Conservation (phyloP, 345 rosid genomes). For the Orychophragmus violaceus region DNA sequence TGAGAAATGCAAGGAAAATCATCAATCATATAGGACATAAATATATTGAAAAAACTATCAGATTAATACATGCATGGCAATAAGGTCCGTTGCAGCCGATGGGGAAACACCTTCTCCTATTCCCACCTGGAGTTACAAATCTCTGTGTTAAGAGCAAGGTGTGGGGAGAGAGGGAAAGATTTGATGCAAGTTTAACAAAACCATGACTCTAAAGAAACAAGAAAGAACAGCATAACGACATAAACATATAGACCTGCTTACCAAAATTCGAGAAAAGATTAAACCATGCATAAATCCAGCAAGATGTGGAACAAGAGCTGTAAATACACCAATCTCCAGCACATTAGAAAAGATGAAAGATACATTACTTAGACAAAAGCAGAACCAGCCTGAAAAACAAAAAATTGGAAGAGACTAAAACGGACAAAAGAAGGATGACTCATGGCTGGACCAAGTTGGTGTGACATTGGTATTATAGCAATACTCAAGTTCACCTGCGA, state of each 20-base stretch:
- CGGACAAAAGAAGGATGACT: conserved; percentile 94
- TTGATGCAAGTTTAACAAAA: not conserved
- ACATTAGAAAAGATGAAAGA: conserved; percentile 27
- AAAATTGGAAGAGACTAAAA: no score
- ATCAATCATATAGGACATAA: no score
- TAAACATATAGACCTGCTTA: conserved; percentile 20
- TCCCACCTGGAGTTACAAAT: conserved; percentile 68
- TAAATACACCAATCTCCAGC: conserved; percentile 79
- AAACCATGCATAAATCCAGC: conserved; percentile 95
- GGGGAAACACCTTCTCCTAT: conserved; percentile 99
- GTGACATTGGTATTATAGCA: conserved; percentile 97
- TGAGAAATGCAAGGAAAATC: no score
- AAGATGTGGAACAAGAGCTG: conserved; percentile 68
- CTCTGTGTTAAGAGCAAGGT: conserved; percentile 28
- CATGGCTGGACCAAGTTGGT: conserved; percentile 76
- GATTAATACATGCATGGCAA: conserved; percentile 75
- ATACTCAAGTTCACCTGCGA: conserved; percentile 85
- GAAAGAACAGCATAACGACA: not conserved
- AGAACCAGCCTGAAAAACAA: not conserved
- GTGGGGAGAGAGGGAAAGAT: not conserved
- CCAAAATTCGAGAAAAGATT: conserved; percentile 71
- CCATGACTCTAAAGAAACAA: not conserved
- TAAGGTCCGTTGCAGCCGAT: conserved; percentile 95
- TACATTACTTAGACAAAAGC: not conserved
- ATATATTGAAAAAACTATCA: no score